Evolutionary conservation across 768 basidiomycete genomes (phyloP), one percentile per base, ranked within the genome.

Genomic region (Tremella yokohamensis): DNA sequence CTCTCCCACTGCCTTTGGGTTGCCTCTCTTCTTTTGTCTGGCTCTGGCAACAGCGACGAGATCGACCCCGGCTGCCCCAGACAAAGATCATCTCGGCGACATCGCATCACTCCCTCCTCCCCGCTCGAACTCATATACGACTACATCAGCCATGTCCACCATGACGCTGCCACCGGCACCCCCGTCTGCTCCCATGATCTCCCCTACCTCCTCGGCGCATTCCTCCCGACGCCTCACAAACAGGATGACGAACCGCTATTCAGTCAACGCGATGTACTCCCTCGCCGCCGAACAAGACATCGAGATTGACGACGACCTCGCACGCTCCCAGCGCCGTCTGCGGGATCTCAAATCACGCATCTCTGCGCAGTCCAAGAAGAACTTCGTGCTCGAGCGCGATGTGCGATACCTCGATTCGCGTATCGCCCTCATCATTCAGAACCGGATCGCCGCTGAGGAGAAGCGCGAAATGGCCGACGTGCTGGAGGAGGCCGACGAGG

Each of bases 241-340:
- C 81, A 81, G 93, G 76, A 96, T 90, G 76, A 93, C 90, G 65
- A 94, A 96, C 79, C 87, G 93, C 58, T 94, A 96, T 79, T 89
- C 87, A 76, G 93, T 97, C 39, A 97, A 89, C 50, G 90, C 90
- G 24, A 81, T 97, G 66, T 97, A 94, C 76, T 90, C 89, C 70
- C 92, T 98, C 87, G 94, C 93, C 12, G 94, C 94, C 37, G 94
- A 98, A 79, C 92, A 97, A 81, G 94, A 98, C 75, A 87, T 92
- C 11, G 94, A 98, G 77, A 89, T 97, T 45, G 92, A 96, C 75
- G 94, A 98, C 77, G 94, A 97, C 76, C 80, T 98, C 58, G 91
- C 94, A 6, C 81, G 90, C 91, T 96, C 96, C 49, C 96, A 99
- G 81, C 97, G 94, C 78, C 90, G 94, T 48, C 81, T 99, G 26